Percentiles rank a stretch among this genome's conserved stretches.
These are phyloP conservation scores for Phytophthora nicotianae DNA, from an alignment of 352 stramenopile genomes.

Conservation along the genomic window DNA sequence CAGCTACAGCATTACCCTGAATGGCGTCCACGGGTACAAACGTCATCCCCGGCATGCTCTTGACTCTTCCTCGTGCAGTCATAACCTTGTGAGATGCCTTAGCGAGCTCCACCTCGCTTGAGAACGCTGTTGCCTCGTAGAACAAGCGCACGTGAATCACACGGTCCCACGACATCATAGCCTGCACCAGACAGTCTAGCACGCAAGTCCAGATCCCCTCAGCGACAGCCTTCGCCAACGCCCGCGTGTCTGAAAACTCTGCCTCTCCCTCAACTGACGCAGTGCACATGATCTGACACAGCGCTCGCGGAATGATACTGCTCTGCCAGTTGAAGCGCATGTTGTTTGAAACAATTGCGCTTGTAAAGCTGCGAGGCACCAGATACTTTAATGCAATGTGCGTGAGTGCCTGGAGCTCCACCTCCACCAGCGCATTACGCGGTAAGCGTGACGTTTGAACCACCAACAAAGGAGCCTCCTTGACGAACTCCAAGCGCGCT, in stretches of 20 bases:
- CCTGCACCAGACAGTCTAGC: slow-evolving; percentile 43
- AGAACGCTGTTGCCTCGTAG: slow-evolving; percentile 54
- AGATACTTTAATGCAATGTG: slow-evolving; percentile 69
- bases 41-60: slow-evolving; percentile 58
- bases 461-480: slow-evolving; percentile 57
- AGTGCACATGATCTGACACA: slow-evolving; percentile 59
- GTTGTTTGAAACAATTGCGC: slow-evolving; percentile 9
- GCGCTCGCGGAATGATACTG: slow-evolving; percentile 44
- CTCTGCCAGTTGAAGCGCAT: slow-evolving; percentile 41
- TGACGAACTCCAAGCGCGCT: slow-evolving; percentile 47
- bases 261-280: slow-evolving; percentile 26
- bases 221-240: slow-evolving; percentile 27
- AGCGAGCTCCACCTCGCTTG: slow-evolving; percentile 57
- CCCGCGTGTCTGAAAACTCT: slow-evolving; percentile 13
- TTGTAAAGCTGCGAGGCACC: slow-evolving; percentile 22
- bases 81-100: slow-evolving; percentile 32
- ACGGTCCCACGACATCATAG: slow-evolving; percentile 63
- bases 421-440: slow-evolving; percentile 70
- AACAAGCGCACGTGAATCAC: slow-evolving; percentile 77
- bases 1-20: slow-evolving; percentile 47
- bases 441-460: slow-evolving; percentile 76
- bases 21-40: slow-evolving; percentile 78
- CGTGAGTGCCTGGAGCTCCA: slow-evolving; percentile 78
- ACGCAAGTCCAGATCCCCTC: slow-evolving; percentile 31
- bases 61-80: slow-evolving; percentile 35